Conservation (phyloP, 768 basidiomycete genomes). For the Leucocoprinus sp. region DNA sequence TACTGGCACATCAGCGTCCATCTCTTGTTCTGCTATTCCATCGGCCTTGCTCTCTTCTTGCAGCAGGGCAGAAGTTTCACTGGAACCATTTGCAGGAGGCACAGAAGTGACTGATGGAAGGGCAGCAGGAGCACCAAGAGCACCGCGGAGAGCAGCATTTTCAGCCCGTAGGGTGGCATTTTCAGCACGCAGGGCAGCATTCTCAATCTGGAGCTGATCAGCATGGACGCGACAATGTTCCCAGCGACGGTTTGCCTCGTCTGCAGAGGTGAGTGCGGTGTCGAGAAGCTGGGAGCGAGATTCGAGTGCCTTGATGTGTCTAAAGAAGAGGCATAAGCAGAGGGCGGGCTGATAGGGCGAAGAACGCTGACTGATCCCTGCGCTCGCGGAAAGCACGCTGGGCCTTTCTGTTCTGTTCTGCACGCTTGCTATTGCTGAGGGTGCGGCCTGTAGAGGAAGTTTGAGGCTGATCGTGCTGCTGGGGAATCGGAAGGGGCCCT, state of each 20-base stretch:
- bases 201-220: slow-evolving; percentile 83
- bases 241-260: slow-evolving; percentile 85
- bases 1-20: slow-evolving; percentile 19
- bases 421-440: slow-evolving; percentile 76
- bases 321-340: slow-evolving; percentile 20
- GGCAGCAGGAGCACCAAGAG: slow-evolving; percentile 17
- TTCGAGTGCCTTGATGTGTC: slow-evolving; percentile 83
- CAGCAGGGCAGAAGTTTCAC: neutral
- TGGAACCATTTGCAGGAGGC: slow-evolving; percentile 1
- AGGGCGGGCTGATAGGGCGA: too few relatives aligned
- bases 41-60: slow-evolving; percentile 23
- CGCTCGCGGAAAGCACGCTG: slow-evolving; percentile 89
- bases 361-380: slow-evolving; percentile 76
- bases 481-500: slow-evolving; percentile 17
- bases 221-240: slow-evolving; percentile 85
- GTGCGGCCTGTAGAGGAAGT: slow-evolving; percentile 22
- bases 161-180: too few relatives aligned
- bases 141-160: too few relatives aligned
- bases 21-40: slow-evolving; percentile 20
- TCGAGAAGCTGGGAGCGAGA: slow-evolving; percentile 80
- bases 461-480: slow-evolving; percentile 21
- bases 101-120: slow-evolving; percentile 10
- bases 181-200: slow-evolving; percentile 66
- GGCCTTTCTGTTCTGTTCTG: slow-evolving; percentile 92
- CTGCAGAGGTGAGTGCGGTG: slow-evolving; percentile 77